Base-by-base conservation (phyloP, 225 moss, liverwort and hornwort species). In the Anthoceros angustus region DNA sequence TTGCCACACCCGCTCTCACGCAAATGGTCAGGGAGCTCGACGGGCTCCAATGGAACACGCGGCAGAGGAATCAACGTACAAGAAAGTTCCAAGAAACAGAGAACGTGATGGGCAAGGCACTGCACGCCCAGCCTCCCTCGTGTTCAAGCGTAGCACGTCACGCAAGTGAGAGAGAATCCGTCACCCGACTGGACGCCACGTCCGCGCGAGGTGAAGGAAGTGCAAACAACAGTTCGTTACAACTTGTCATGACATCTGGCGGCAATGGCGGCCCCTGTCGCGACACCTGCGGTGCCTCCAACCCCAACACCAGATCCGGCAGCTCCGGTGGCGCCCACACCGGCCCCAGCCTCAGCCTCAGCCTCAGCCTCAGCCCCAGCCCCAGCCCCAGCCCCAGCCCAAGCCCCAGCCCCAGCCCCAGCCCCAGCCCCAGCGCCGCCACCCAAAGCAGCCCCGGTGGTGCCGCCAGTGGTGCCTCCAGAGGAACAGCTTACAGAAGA, bases 401-500 rank as follows among this genome's bases (percentile, higher is more conserved):
- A 43, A 43, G 43, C 43, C 43, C 43, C 43, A 43, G 43, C 12
- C 43, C 43, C 43, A n/a, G n/a, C 43, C 43, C 43, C 43, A 7
- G 9, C 43, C 43, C 49, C 49, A 14, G 8, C 49, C 15, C 49
- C 49, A 50, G 55, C 16, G 55, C 55, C 55, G 18, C 55, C 55
- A 55, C 32, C 32, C 32, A 32, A 32, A 32, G 16, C 55, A 23
- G 55, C 55, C 7, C n/a, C 55, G 23, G 55, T 15, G 10, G 16
- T 20, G 55, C 55, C 55, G 23, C 55, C 55, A 18, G 55, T 55
- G n/a, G 55, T 55, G 16, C 55, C 55, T 8, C 55, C 16, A 7
- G 80, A 76, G 43, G 80, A 80, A 67, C 80, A 83, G 50, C 69
- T 83, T 72, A 83, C 83, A 0, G 83, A 83, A 76, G 83, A 83